Conservation (phyloP, 2,329 filamentous ascomycete genomes). For the Berkeleyomyces rouxiae region DNA sequence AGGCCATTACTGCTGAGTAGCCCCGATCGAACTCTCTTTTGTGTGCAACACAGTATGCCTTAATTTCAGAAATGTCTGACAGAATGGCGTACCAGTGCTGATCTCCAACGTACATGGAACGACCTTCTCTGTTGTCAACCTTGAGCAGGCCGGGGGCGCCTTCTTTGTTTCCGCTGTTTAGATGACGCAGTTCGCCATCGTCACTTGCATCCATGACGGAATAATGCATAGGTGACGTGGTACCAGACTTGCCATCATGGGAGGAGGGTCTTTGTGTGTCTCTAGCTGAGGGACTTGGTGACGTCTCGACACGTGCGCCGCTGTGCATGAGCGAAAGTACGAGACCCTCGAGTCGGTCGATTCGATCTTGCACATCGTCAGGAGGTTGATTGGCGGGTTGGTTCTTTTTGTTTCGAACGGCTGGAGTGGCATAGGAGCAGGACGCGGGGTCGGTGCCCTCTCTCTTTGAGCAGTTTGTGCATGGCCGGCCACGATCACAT, state of each 20-base stretch:
- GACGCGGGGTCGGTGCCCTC: slow-evolving; percentile 65
- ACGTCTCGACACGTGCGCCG: slow-evolving; percentile 37
- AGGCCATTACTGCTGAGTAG: slow-evolving; percentile 55
- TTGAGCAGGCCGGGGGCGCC: slow-evolving; percentile 70
- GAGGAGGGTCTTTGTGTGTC: neutral
- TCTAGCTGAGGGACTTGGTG: neutral
- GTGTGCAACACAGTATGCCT: slow-evolving; percentile 71
- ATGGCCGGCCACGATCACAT: slow-evolving; percentile 82
- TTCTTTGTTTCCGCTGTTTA: slow-evolving; percentile 26
- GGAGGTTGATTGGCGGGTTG: slow-evolving; percentile 46
- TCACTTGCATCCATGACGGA: neutral
- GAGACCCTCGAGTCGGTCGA: slow-evolving; percentile 82
- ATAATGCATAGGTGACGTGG: neutral
- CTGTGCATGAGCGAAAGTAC: slow-evolving; percentile 91
- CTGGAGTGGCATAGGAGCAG: slow-evolving; percentile 68
- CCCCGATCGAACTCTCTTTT: slow-evolving; percentile 81
- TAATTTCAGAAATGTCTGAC: slow-evolving; percentile 77
- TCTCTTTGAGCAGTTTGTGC: slow-evolving; percentile 86
- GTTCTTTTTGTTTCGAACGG: slow-evolving; percentile 53
- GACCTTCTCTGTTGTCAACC: slow-evolving; percentile 59
- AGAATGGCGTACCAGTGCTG: slow-evolving; percentile 72
- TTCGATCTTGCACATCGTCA: slow-evolving; percentile 97
- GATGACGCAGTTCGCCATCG: slow-evolving; percentile 21
- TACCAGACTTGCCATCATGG: neutral
- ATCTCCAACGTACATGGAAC: slow-evolving; percentile 66